Percentiles rank a stretch among this genome's conserved stretches.
Evolutionary conservation across 495 filamentous ascomycete species (phyloP).

Genomic region (Penicillium dipodomyicola): DNA sequence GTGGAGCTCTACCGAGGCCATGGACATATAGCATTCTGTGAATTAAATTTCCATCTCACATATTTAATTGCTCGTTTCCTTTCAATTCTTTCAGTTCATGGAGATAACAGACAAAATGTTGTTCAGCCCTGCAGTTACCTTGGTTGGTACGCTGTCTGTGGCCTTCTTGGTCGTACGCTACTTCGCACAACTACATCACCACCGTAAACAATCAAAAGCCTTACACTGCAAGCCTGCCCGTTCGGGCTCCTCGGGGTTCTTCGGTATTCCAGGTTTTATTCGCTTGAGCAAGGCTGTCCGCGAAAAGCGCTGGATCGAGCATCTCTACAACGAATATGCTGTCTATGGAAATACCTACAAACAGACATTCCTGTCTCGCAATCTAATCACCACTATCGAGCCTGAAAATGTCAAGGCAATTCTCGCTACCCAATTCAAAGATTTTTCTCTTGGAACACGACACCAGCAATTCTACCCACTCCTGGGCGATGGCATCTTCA

Average conservation of each 20-base stretch:
- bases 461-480: conserved; percentile 47
- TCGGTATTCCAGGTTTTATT: conserved; percentile 37
- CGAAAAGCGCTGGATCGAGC: conserved; percentile 37
- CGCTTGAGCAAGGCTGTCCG: conserved; percentile 29
- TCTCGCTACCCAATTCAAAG: conserved; percentile 76
- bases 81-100: background rate
- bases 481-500: conserved; percentile 66
- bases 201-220: conserved; percentile 34
- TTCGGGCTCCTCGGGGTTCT: conserved; percentile 18
- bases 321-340: conserved; percentile 29
- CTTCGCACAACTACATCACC: conserved; percentile 24
- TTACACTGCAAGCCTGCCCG: conserved; percentile 37
- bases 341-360: conserved; percentile 39
- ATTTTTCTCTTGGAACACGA: conserved; percentile 53
- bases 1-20: conserved; percentile 21
- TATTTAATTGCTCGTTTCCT: background rate
- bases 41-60: background rate
- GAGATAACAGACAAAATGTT: conserved; percentile 19
- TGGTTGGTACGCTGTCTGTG: conserved; percentile 21
- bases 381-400: conserved; percentile 58
- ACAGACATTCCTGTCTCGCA: conserved; percentile 25
- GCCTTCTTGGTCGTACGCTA: conserved; percentile 29
- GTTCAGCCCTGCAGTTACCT: conserved; percentile 19
- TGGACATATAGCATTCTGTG: background rate
- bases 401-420: conserved; percentile 87